Evolutionary conservation across 2,329 filamentous ascomycete genomes (phyloP), one percentile per base, ranked within the genome.

Genomic region (Chaetomium strumarium): DNA sequence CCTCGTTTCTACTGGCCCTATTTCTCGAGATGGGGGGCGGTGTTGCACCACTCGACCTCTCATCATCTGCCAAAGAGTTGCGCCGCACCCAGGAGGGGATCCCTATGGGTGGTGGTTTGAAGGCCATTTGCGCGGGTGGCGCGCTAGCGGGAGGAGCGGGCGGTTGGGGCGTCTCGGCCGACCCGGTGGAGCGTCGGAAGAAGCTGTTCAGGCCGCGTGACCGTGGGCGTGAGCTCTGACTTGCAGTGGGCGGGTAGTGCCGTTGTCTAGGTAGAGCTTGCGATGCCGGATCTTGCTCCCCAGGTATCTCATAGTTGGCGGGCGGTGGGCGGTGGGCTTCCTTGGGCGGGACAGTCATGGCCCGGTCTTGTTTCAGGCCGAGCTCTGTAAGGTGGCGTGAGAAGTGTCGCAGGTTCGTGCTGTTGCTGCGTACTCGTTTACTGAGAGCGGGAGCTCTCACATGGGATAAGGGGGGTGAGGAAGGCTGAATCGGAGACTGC

Each of bases 21-120:
- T 74, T 76, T 14, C 78, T 70, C 68, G 75, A 65, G 46, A 82
- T 82, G 1, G 79, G 79, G 5, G 79, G 79, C 3, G 79, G 79
- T 8, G 79, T 82, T 0, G 77, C 75, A 30, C 78, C 1, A 68
- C 64, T 4, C 71, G 63, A 55, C 53, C 10, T 13, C 4, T 77
- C 75, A 4, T 76, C 74, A 1, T 74, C 73, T 0, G 59, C 52
- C 0, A 65, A 53, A 3, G 67, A 64, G 13, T 59, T 64, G 14
- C 71, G 66, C 48, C 65, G 67, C 7, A 65, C 65, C 69, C 67
- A 75, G 9, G 68, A 73, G 9, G 67, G 73, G 34, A 71, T 61
- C 7, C 72, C 74, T 47, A 72, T 69, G 0, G 53, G 1, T 2
- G 53, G 53, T 31, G 46, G 37, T 39, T 53, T 58, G 37, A 61